Percentiles rank a stretch among this genome's conserved stretches.
These are phyloP conservation scores for Populus pruinosa DNA, from an alignment of 345 rosid species.

Conservation along the genomic window DNA sequence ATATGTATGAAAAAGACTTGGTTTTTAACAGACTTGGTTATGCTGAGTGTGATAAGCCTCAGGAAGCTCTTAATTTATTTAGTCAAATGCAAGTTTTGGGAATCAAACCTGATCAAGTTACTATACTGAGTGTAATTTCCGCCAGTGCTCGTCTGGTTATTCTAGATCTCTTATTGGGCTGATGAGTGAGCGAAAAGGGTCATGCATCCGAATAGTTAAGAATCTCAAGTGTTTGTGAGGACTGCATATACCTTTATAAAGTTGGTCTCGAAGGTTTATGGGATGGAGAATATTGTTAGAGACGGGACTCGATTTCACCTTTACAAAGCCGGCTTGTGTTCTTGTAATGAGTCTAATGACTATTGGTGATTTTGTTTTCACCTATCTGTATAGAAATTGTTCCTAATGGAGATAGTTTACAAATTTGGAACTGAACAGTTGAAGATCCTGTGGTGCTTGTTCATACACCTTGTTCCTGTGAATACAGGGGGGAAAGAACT, in stretches of 20 bases:
- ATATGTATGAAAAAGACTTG: conserved; percentile 8
- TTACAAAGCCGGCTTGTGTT: conserved; percentile 33
- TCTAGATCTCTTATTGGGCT: conserved; percentile 24
- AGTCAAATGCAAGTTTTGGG: conserved; percentile 8
- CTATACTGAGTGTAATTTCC: conserved; percentile 9
- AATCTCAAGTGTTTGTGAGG: conserved; percentile 46
- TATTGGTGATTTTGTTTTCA: conserved; percentile 26
- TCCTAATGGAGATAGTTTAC: not conserved
- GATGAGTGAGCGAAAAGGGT: conserved; percentile 12
- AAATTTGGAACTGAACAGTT: not conserved
- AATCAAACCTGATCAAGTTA: conserved; percentile 14
- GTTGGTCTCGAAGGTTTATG: conserved; percentile 32
- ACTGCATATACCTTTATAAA: conserved; percentile 42
- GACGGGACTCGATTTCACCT: conserved; percentile 41
- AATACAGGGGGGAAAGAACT: not conserved
- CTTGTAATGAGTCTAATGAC: conserved; percentile 27
- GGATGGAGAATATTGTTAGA: conserved; percentile 28
- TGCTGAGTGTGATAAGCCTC: conserved; percentile 10
- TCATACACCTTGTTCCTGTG: not conserved
- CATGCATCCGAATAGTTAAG: conserved; percentile 39
- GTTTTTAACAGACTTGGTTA: conserved; percentile 12
- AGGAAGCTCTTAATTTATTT: conserved; percentile 9
- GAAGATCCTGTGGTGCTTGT: not conserved
- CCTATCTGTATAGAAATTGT: not conserved
- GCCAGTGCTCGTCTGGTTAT: conserved; percentile 13